Evolutionary conservation across 2,329 filamentous ascomycete species (phyloP).

Genomic region (Aspergillus sergii): DNA sequence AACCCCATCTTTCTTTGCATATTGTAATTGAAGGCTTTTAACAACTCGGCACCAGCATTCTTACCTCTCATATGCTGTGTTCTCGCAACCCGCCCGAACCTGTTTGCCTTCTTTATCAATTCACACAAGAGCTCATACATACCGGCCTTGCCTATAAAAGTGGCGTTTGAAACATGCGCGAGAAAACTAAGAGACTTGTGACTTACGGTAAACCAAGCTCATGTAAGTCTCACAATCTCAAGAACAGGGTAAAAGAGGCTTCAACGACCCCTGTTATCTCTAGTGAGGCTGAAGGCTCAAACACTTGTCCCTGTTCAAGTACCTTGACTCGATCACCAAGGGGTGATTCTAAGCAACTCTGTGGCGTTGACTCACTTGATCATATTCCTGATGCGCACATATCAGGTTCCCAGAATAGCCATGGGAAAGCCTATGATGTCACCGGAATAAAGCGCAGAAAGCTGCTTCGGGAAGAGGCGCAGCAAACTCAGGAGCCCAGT

Average conservation of each 20-base stretch:
- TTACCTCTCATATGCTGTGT: not conserved
- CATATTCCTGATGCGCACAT: not conserved
- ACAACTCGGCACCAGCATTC: not conserved
- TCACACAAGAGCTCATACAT: not conserved
- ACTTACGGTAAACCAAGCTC: slow-evolving; percentile 40
- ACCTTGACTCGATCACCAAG: not conserved
- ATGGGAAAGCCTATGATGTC: not conserved
- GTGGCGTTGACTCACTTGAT: not conserved
- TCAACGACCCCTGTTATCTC: not conserved
- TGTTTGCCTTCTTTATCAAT: no score
- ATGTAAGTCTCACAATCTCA: not conserved
- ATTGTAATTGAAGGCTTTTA: not conserved
- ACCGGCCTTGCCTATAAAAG: not conserved
- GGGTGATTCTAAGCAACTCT: not conserved
- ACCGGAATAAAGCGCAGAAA: slow-evolving; percentile 18
- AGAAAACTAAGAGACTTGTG: slow-evolving; percentile 33
- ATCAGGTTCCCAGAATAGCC: not conserved
- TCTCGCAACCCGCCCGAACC: not conserved
- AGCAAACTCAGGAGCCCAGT: not conserved
- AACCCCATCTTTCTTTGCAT: not conserved
- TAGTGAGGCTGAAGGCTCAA: not conserved
- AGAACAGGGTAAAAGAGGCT: not conserved
- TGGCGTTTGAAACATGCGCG: slow-evolving; percentile 14
- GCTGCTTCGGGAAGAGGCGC: not conserved
- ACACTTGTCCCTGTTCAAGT: not conserved